phyloP scores from a whole-genome alignment of 2,329 filamentous ascomycete genomes.

The Ambrosiella cleistominuta region DNA sequence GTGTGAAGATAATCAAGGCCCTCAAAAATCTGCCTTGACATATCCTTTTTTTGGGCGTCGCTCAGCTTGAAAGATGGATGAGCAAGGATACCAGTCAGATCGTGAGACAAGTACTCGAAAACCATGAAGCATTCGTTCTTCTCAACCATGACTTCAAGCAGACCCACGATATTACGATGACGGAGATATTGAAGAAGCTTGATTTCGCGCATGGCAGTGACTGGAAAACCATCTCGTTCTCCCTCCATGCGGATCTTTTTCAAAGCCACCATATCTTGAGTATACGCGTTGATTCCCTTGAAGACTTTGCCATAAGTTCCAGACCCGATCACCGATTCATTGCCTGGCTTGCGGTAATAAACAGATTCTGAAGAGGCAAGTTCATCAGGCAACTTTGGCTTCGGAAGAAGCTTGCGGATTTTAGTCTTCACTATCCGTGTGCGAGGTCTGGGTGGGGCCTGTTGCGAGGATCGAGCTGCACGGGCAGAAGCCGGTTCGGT shows the following conservation, averaged over 20 bases:
- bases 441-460: constrained; percentile 25
- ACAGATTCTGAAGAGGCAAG: constrained; percentile 70
- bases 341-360: constrained; percentile 89
- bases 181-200: constrained; percentile 76
- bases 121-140: constrained; percentile 99
- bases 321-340: constrained; percentile 88
- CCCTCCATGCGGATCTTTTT: constrained; percentile 92
- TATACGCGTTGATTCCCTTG: constrained; percentile 87
- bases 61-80: constrained; percentile 83
- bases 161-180: constrained; percentile 63
- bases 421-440: constrained; percentile 49
- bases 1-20: constrained; percentile 86
- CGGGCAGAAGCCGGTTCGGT: constrained; percentile 37
- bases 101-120: constrained; percentile 93
- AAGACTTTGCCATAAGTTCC: constrained; percentile 94
- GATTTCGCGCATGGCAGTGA: constrained; percentile 81
- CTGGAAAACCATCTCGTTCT: constrained; percentile 76
- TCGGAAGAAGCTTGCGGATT: constrained; percentile 51
- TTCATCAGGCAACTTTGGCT: constrained; percentile 53
- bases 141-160: constrained; percentile 94
- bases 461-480: constrained; percentile 14
- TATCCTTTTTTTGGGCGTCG: constrained; percentile 73
- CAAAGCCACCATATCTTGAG: constrained; percentile 62
- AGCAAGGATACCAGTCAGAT: constrained; percentile 85
- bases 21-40: constrained; percentile 84